Evolutionary conservation across 2,329 filamentous ascomycete species (phyloP), one percentile per base, ranked within the genome.

Genomic region (Sporothrix euskadiensis): DNA sequence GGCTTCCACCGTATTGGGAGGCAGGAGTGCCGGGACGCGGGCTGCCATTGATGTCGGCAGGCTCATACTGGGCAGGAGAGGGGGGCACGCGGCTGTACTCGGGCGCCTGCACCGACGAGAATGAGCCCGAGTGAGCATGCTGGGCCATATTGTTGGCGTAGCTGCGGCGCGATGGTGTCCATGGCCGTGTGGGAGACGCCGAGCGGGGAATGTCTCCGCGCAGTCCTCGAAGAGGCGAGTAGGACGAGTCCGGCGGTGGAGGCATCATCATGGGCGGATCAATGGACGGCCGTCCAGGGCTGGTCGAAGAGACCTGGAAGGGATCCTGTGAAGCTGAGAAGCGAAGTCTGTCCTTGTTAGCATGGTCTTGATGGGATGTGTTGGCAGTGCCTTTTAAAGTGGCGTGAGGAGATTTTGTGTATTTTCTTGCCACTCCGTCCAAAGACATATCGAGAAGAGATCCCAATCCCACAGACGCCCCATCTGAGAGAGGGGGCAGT

Each of bases 11-110:
- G 80, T 98, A 98, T 80, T 90, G 88, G 1, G 94, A 95, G 0
- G 94, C 94, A 1, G 95, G 94, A 0, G 95, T 98, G 5, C 95
- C 95, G 1, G 96, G 95, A 74, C 96, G 86, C 7, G 96, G 94
- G 75, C 89, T 94, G 68, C 96, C 96, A 79, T 98, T 95, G 74
- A 98, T 83, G 78, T 98, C 94, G 30, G 91, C 87, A 0, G 94
- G 93, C 81, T 98, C 96, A 81, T 96, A 98, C 4, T 90, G 87
- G 32, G 91, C 84, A 76, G 86, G 90, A 0, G 90, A 88, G 0
- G 92, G 88, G 2, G 92, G 88, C 70, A 75, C 71, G 2, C 92
- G 88, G 39, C 87, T 82, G 81, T 92, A 93, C 75, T 94, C 92
- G 44, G 84, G 83, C 3, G 85, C 85, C 0, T 65, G 70, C 26